Conservation (phyloP, 1,284 basidiomycete species). For the Pyrrhoderma lamaoense region DNA sequence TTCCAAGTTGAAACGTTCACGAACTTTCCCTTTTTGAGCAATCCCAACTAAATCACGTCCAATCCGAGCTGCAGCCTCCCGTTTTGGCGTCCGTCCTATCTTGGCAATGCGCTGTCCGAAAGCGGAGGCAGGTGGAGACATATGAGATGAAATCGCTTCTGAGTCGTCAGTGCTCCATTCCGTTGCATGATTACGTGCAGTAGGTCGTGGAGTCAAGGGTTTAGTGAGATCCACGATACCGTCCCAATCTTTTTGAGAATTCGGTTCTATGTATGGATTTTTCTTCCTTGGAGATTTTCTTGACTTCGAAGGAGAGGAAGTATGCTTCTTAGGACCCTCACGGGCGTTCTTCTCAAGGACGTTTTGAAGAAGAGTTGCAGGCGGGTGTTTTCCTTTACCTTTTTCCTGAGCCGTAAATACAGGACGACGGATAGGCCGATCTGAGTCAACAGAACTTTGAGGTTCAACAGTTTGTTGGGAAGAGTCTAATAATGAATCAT, state of each 20-base stretch:
- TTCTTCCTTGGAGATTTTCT: constrained; percentile 48
- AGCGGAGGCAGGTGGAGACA: constrained; percentile 85
- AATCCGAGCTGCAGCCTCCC: constrained; percentile 62
- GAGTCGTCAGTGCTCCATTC: constrained; percentile 24
- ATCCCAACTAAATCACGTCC: constrained; percentile 52
- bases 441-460: constrained; percentile 17
- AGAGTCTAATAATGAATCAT: constrained; percentile 12
- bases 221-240: constrained; percentile 64
- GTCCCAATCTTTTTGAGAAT: constrained; percentile 55
- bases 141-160: constrained; percentile 40
- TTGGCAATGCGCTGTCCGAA: constrained; percentile 61
- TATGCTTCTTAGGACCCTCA: constrained; percentile 24
- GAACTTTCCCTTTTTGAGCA: constrained; percentile 22
- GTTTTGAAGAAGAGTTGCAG: constrained; percentile 38
- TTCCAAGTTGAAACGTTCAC: constrained; percentile 19
- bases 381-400: constrained; percentile 38
- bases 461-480: constrained; percentile 20
- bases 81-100: constrained; percentile 53
- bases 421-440: constrained; percentile 19
- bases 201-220: constrained; percentile 25
- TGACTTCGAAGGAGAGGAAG: constrained; percentile 33
- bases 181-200: constrained; percentile 9
- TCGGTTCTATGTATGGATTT: constrained; percentile 56
- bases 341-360: constrained; percentile 43
- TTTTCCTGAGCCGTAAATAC: constrained; percentile 29